Conservation (phyloP, 2,329 filamentous ascomycete genomes). For the Zelopaecilomyces penicillatus region DNA sequence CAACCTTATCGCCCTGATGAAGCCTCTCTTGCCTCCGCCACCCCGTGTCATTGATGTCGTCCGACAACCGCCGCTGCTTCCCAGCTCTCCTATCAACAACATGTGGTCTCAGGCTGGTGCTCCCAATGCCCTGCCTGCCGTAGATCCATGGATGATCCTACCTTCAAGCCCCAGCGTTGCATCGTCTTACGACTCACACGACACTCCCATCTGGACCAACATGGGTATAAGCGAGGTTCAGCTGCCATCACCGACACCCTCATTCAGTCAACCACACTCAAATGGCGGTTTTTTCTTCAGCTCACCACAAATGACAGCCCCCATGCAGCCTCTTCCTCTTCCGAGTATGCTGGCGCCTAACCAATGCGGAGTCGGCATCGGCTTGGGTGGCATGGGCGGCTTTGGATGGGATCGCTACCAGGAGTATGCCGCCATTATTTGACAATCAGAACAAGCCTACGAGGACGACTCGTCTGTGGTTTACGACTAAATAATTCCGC, state of each 20-base stretch:
- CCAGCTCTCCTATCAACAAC: constrained; percentile 67
- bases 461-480: constrained; percentile 39
- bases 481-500: constrained; percentile 35
- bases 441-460: constrained; percentile 50
- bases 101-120: constrained; percentile 74
- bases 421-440: constrained; percentile 82
- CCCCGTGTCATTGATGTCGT: constrained; percentile 85
- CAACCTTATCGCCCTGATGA: constrained; percentile 75
- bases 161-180: constrained; percentile 80
- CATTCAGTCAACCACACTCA: constrained; percentile 65
- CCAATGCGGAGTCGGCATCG: constrained; percentile 73
- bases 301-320: constrained; percentile 63
- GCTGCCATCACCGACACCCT: constrained; percentile 69
- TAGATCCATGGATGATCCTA: constrained; percentile 85
- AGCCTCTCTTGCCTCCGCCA: constrained; percentile 76
- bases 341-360: constrained; percentile 73
- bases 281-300: constrained; percentile 72
- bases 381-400: constrained; percentile 47
- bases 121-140: constrained; percentile 54
- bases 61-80: constrained; percentile 75
- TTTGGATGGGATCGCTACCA: constrained; percentile 85
- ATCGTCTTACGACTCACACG: constrained; percentile 59
- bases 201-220: constrained; percentile 68
- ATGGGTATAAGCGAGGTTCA: constrained; percentile 68
- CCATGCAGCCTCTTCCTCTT: constrained; percentile 69